phyloP scores from a whole-genome alignment of 2,329 filamentous ascomycete genomes.

The Tolypocladium cylindrosporum region DNA sequence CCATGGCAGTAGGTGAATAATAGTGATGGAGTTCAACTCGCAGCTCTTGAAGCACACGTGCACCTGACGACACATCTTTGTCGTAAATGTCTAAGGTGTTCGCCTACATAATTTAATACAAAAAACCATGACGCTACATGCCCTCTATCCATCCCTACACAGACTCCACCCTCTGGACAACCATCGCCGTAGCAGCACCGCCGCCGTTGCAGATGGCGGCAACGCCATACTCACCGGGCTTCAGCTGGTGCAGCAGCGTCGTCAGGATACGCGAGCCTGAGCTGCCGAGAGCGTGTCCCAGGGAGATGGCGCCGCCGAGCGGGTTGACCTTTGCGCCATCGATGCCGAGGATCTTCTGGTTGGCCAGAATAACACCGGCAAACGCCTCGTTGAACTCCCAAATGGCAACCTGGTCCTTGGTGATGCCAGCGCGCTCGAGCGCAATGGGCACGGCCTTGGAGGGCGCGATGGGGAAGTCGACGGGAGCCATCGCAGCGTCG shows the following conservation, averaged over 20 bases:
- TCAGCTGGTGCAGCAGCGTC: slow-evolving; percentile 81
- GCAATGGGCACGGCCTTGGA: slow-evolving; percentile 87
- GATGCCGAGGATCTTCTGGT: slow-evolving; percentile 82
- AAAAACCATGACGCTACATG: neutral
- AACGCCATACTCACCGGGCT: slow-evolving; percentile 87
- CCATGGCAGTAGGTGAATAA: no score
- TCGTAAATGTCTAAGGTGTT: neutral
- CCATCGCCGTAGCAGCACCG: slow-evolving; percentile 81
- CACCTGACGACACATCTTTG: neutral
- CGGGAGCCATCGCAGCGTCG: slow-evolving; percentile 81
- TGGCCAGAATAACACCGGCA: slow-evolving; percentile 88
- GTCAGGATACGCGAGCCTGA: slow-evolving; percentile 87
- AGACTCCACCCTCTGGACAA: slow-evolving; percentile 71
- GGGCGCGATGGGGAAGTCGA: slow-evolving; percentile 91
- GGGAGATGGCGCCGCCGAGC: slow-evolving; percentile 80
- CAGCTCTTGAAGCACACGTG: no score
- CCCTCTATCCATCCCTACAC: slow-evolving; percentile 24
- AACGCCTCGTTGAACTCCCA: slow-evolving; percentile 99
- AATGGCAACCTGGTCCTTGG: slow-evolving; percentile 79
- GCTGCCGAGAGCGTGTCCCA: slow-evolving; percentile 88
- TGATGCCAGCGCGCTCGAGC: slow-evolving; percentile 79
- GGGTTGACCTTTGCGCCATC: slow-evolving; percentile 75
- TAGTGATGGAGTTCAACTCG: no score
- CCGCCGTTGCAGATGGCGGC: slow-evolving; percentile 97
- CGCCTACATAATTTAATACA: neutral